Conservation (phyloP, 352 stramenopile species). For the Globisporangium echinulatum region DNA sequence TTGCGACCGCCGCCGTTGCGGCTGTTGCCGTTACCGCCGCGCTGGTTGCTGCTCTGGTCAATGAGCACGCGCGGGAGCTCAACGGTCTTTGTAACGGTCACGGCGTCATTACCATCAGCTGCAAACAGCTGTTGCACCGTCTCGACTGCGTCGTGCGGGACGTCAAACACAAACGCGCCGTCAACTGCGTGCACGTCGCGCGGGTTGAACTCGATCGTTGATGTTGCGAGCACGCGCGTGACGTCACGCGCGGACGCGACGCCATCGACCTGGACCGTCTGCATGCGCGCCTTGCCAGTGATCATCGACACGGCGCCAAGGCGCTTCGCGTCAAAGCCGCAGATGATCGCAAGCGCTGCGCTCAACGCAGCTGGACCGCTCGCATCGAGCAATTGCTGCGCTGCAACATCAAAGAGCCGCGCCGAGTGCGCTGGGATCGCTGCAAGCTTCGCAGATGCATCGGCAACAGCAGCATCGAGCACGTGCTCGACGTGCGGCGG, state of each 20-base stretch:
- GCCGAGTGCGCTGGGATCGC: conserved; percentile 36
- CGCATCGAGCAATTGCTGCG: conserved; percentile 45
- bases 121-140: conserved; percentile 37
- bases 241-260: conserved; percentile 40
- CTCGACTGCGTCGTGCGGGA: conserved; percentile 37
- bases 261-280: conserved; percentile 62
- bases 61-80: conserved; percentile 58
- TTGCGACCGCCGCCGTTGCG: conserved; percentile 15
- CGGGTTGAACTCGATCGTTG: conserved; percentile 27
- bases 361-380: conserved; percentile 52
- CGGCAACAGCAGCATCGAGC: conserved; percentile 43
- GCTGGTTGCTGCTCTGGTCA: conserved; percentile 17
- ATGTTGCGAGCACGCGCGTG: conserved; percentile 31
- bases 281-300: conserved; percentile 49
- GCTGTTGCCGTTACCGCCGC: conserved; percentile 15
- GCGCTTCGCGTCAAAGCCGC: conserved; percentile 69
- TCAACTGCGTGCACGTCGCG: conserved; percentile 55
- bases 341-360: conserved; percentile 61
- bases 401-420: conserved; percentile 53
- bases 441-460: conserved; percentile 45
- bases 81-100: conserved; percentile 34
- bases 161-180: conserved; percentile 65
- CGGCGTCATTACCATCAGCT: conserved; percentile 18
- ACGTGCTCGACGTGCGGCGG: conserved; percentile 53
- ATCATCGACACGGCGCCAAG: conserved; percentile 70